Base-by-base conservation (phyloP, 306 rosid species). In the Quercus wislizeni region DNA sequence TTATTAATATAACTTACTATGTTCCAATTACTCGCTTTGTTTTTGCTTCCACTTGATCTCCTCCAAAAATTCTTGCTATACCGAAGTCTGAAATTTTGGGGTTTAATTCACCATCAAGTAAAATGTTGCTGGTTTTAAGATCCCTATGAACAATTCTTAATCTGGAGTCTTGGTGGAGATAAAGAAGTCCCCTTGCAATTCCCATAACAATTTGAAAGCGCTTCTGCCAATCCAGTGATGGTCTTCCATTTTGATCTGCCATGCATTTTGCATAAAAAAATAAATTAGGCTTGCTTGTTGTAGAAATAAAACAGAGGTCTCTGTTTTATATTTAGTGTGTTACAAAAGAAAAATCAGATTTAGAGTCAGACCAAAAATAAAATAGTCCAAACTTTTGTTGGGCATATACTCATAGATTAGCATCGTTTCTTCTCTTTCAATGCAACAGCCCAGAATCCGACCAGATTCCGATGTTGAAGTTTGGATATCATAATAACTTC, bases 381-480 rank as follows among this genome's bases (percentile, higher is more conserved):
- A 73, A 11, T 68, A 25, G 63, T 85, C 84, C 77, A 85, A 79
- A 57, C 82, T 85, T 35, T n/a, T 79, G 33, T 86, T 89, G 4
- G 87, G 86, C 92, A 86, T 82, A 75, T 78, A 85, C 74, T 89
- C 92, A 35, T 90, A 90, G 23, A 90, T 86, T 54, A 90, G 80
- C 14, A 90, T 55, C 57, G 75, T 83, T 5, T 90, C 92, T 49
- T 76, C 83, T 7, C 80, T 69, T 75, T 82, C 80, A 75, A 82
- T 56, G 57, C 88, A 88, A 65, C 89, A 90, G 5, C 92, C 92
- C 58, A 88, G 75, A 71, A 88, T 84, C 82, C 76, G 88, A 88
- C 94, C 9, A 91, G 89, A 81, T 91, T 91, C 9, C 87, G 82
- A 27, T 85, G 87, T n/a, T 87, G 91, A 79, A 87, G 89, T 12